These are phyloP conservation scores for Lantana camara DNA, from an alignment of 257 asterid species.

Conservation along the genomic window DNA sequence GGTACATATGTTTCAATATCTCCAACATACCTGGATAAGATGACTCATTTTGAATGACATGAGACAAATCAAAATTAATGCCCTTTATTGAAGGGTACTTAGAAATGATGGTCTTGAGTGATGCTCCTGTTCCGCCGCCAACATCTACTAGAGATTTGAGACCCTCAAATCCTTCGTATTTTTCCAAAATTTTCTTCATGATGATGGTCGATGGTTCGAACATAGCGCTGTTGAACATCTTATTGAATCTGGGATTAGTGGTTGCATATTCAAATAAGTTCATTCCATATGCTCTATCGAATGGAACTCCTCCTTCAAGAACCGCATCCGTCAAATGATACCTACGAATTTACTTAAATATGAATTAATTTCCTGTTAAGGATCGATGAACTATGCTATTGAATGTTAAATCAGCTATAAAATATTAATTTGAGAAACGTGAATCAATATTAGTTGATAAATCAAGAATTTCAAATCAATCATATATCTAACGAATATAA, in stretches of 20 bases:
- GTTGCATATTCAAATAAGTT: slow-evolving; percentile 32
- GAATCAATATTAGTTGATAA: no score
- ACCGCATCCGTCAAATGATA: slow-evolving; percentile 41
- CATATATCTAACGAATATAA: no score
- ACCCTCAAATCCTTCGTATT: slow-evolving; percentile 30
- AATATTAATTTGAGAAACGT: no score
- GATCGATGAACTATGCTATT: no score
- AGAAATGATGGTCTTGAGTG: slow-evolving; percentile 9
- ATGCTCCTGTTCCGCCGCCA: slow-evolving; percentile 23
- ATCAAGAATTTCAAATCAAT: no score
- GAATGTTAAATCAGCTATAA: no score
- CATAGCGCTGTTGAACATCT: slow-evolving; percentile 5
- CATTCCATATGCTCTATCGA: slow-evolving; percentile 39
- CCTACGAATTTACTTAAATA: no score
- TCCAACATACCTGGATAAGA: slow-evolving; percentile 25
- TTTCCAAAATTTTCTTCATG: slow-evolving; percentile 12
- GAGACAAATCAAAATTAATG: slow-evolving; percentile 27
- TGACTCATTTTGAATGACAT: slow-evolving; percentile 16
- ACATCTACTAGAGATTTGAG: slow-evolving; percentile 28
- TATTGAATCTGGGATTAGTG: slow-evolving; percentile 10
- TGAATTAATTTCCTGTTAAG: no score
- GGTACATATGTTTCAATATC: no score
- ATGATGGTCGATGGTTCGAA: not conserved
- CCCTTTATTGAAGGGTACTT: slow-evolving; percentile 25
- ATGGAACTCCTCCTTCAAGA: slow-evolving; percentile 46